Base-by-base conservation (phyloP, 106 monocot species). In the Platanthera guangdongensis region DNA sequence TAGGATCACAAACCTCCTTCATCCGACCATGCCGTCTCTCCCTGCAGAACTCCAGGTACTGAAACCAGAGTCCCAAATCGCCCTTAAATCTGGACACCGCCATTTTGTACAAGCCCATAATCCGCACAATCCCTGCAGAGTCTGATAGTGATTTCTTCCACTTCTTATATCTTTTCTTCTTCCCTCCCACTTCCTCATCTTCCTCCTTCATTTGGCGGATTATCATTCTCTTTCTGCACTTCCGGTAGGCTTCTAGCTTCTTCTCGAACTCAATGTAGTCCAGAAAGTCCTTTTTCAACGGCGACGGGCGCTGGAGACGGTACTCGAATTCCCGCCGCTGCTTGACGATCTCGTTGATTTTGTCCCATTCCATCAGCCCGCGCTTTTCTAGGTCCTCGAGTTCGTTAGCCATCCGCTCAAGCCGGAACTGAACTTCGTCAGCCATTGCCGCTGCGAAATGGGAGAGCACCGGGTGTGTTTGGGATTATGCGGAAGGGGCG, bases 331-430 rank as follows among this genome's bases (percentile, higher is more conserved):
- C 93, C 8, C 96, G 83, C 57, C 93, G 87, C 54, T 81, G 87
- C 72, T 82, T 78, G 57, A 93, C 93, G 64, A 96, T 86, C 74
- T 84, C 88, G 47, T 79, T 82, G 57, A 96, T 88, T 74, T 96
- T 91, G 16, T 69, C 53, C 57, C 83, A 83, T 76, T 78, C 77
- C 83, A 97, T 88, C 71, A 97, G 86, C 11, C 89, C 89, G 9
- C 97, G 89, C 6, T 63, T 78, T 73, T 89, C 87, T 57, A 94
- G 86, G 83, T 97, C 97, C 73, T 93, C 94, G 69, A 97, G 84
- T 87, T 93, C 97, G 73, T 89, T 86, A 74, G 86, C 65, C 97
- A 97, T 94, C 45, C 94, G 83, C 91, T 97, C 94, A 28, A 97
- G 62, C 18, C 89, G 84, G 86, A 68, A 86, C 83, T 94, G 91